These are phyloP conservation scores for Penicillium argentinense DNA, from an alignment of 495 filamentous ascomycete genomes.

Conservation along the genomic window DNA sequence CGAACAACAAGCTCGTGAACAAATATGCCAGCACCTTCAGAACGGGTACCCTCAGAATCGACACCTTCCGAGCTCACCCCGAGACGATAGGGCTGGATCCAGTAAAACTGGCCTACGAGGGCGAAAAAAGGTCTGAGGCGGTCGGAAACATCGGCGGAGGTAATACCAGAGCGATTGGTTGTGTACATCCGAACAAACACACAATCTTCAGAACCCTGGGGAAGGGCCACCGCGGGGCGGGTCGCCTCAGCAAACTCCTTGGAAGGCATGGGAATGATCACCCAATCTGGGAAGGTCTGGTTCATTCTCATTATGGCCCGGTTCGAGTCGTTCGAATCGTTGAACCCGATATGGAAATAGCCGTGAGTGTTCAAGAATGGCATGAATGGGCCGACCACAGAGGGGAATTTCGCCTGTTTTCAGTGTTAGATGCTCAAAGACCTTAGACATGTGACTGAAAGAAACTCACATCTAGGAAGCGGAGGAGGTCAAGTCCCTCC, in stretches of 20 bases:
- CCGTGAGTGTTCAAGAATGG: constrained; percentile 8
- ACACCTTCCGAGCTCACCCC: too few relatives aligned
- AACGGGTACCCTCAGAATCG: background rate
- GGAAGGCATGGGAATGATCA: too few relatives aligned
- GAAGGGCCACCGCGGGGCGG: too few relatives aligned
- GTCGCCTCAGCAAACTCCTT: too few relatives aligned
- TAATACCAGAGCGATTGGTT: background rate
- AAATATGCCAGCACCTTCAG: background rate
- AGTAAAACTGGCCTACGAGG: constrained; percentile 3
- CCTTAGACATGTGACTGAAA: too few relatives aligned
- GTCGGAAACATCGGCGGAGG: background rate
- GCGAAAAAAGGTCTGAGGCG: constrained; percentile 4
- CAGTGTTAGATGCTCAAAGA: too few relatives aligned
- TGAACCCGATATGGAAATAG: constrained; percentile 8
- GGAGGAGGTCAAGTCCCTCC: too few relatives aligned
- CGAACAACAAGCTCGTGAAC: constrained; percentile 7
- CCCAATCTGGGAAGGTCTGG: constrained; percentile 1
- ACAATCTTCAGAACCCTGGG: too few relatives aligned
- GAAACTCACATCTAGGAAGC: too few relatives aligned
- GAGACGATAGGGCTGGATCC: too few relatives aligned
- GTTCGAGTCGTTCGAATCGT: constrained; percentile 5
- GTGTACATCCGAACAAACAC: constrained; percentile 6
- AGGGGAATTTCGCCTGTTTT: too few relatives aligned
- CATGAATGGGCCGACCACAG: constrained; percentile 7
- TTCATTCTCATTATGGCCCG: background rate